Percentiles rank a stretch among this genome's conserved stretches.
phyloP scores from a whole-genome alignment of 2,329 filamentous ascomycete species.

The Fusarium sp. region DNA sequence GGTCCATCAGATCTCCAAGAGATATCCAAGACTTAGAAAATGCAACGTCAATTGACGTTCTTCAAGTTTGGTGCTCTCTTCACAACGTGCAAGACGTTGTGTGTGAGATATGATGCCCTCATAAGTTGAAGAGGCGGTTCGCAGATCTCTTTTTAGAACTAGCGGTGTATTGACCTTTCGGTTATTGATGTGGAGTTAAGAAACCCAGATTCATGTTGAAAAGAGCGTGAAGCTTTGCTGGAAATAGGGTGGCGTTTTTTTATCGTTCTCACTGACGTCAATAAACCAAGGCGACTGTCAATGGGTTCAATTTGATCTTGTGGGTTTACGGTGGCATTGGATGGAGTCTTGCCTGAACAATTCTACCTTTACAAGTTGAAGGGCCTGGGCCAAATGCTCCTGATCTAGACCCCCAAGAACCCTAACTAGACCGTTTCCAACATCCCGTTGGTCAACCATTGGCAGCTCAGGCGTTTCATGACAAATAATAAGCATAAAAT shows the following conservation, averaged over 20 bases:
- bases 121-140: background rate
- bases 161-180: constrained; percentile 7
- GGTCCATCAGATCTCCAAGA: constrained; percentile 42
- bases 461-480: constrained; percentile 7
- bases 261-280: constrained; percentile 21
- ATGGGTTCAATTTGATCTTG: background rate
- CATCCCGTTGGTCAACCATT: background rate
- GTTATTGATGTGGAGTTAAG: background rate
- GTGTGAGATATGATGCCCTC: background rate
- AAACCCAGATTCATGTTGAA: background rate
- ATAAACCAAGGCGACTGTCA: background rate
- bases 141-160: background rate
- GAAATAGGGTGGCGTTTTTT: constrained; percentile 9
- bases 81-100: background rate
- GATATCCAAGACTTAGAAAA: constrained; percentile 37
- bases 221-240: background rate
- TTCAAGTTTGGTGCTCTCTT: background rate
- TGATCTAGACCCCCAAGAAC: background rate
- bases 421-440: background rate
- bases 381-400: background rate
- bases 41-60: constrained; percentile 20
- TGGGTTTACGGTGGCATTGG: background rate
- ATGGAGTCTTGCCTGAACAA: background rate
- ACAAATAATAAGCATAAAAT: constrained; percentile 30
- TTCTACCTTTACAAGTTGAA: background rate